phyloP scores from a whole-genome alignment of 2,329 filamentous ascomycete species.

The Fusarium xyrophilum region DNA sequence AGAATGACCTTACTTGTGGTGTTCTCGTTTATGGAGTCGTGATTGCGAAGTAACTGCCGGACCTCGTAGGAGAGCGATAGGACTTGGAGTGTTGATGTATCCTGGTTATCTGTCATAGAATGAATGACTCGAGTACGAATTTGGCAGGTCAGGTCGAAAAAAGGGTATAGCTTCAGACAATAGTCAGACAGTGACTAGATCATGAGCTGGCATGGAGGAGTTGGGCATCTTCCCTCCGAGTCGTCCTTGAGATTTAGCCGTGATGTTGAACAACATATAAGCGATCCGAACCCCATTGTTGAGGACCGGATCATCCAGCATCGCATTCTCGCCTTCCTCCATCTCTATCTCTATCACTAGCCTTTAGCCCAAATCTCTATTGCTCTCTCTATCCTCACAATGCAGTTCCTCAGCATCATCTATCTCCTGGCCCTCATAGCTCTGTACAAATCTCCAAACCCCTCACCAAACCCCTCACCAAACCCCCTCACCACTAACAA shows the following conservation, averaged over 20 bases:
- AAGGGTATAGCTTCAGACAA: not conserved
- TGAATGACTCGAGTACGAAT: not conserved
- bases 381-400: not conserved
- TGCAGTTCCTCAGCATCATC: not conserved
- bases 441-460: not conserved
- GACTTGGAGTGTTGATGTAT: fast-evolving
- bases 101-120: not conserved
- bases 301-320: fast-evolving
- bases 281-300: fast-evolving
- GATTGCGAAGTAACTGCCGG: not conserved
- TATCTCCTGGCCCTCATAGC: not conserved
- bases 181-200: fast-evolving
- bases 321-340: fast-evolving
- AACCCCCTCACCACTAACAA: not conserved
- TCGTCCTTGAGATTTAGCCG: fast-evolving
- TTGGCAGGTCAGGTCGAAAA: fast-evolving
- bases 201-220: fast-evolving
- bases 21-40: fast-evolving
- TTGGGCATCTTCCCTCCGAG: not conserved
- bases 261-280: not conserved
- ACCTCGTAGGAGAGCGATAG: not conserved
- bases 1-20: fast-evolving
- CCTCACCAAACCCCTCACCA: fast-evolving
- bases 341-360: too few relatives aligned
- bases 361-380: too few relatives aligned